Conservation (phyloP, 768 basidiomycete genomes). For the Phlegmacium glaucopus region DNA sequence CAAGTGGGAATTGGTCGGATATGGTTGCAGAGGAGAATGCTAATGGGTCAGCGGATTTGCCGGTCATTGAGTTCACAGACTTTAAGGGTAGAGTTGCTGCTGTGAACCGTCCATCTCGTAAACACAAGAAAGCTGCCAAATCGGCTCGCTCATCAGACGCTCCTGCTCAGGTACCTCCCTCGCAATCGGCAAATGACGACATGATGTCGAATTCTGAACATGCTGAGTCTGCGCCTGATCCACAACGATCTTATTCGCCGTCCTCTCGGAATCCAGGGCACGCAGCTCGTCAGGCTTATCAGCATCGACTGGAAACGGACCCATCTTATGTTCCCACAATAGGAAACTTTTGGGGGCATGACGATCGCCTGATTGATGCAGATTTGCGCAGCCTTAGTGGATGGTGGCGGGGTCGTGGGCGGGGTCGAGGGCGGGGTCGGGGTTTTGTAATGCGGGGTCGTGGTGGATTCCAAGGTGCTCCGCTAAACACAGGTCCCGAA, state of each 20-base stretch:
- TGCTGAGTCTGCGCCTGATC: not conserved
- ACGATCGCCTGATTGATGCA: slow-evolving; percentile 84
- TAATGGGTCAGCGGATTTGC: slow-evolving; percentile 65
- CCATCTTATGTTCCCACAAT: slow-evolving; percentile 89
- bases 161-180: slow-evolving; percentile 16
- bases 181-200: slow-evolving; percentile 9
- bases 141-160: slow-evolving; percentile 26
- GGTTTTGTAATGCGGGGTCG: slow-evolving; percentile 53
- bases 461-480: slow-evolving; percentile 35
- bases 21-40: slow-evolving; percentile 74
- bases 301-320: slow-evolving; percentile 75
- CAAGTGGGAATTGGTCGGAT: slow-evolving; percentile 70
- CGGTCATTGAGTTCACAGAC: slow-evolving; percentile 80
- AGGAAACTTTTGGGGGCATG: slow-evolving; percentile 93
- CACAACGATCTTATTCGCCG: slow-evolving; percentile 1
- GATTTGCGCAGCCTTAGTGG: slow-evolving; percentile 77
- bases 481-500: slow-evolving; percentile 13
- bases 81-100: slow-evolving; percentile 39
- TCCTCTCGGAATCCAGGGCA: slow-evolving; percentile 7
- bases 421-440: slow-evolving; percentile 42
- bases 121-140: slow-evolving; percentile 38
- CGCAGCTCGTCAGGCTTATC: slow-evolving; percentile 80
- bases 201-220: not conserved
- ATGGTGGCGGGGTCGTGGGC: slow-evolving; percentile 77
- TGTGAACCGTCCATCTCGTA: slow-evolving; percentile 33